These are phyloP conservation scores for Linnemannia zychae DNA, from an alignment of 192 early-diverging fungal species.

Conservation along the genomic window DNA sequence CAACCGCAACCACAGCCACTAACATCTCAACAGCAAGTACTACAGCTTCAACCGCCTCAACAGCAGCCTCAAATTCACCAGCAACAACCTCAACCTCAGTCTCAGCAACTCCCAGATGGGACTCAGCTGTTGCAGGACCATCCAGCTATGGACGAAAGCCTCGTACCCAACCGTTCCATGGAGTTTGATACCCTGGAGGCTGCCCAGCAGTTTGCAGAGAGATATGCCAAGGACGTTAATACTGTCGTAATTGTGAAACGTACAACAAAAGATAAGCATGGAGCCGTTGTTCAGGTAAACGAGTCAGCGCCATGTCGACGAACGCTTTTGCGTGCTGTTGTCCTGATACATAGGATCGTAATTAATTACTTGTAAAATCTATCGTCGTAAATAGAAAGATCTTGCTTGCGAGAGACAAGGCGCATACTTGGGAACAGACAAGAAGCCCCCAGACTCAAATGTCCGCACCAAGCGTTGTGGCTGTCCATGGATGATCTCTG, in stretches of 20 bases:
- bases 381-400: slow-evolving; percentile 34
- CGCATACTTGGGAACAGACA: slow-evolving; percentile 30
- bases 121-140: background rate
- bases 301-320: no score
- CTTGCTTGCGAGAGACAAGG: slow-evolving; percentile 54
- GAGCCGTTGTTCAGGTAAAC: slow-evolving; percentile 45
- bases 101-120: background rate
- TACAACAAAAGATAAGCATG: slow-evolving; percentile 50
- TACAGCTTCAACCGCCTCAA: background rate
- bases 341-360: no score
- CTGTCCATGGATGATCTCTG: slow-evolving; percentile 57
- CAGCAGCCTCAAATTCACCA: slow-evolving; percentile 11
- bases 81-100: slow-evolving; percentile 4
- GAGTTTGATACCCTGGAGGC: slow-evolving; percentile 39
- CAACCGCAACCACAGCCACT: background rate
- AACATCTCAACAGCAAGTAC: background rate
- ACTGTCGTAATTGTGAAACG: slow-evolving; percentile 51
- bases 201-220: slow-evolving; percentile 36
- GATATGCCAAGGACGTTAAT: slow-evolving; percentile 41
- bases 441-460: slow-evolving; percentile 21
- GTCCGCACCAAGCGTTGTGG: slow-evolving; percentile 50
- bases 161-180: slow-evolving; percentile 30
- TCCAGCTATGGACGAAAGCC: slow-evolving; percentile 2
- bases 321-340: no score
- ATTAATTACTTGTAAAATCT: background rate